Conservation (phyloP, 805 yeast genomes). For the Pichia exigua region DNA sequence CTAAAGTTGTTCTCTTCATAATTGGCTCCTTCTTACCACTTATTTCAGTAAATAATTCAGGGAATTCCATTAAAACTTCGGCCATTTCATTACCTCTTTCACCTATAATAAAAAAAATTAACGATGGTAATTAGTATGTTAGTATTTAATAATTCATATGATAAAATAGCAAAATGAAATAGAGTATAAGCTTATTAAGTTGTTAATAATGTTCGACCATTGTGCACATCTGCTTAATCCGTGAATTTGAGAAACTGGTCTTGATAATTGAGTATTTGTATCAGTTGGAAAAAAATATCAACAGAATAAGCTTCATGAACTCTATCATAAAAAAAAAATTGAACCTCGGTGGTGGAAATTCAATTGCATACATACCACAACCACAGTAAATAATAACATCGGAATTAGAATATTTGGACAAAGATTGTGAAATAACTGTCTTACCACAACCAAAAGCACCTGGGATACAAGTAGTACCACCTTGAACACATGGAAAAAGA, state of each 20-base stretch:
- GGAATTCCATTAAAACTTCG: constrained; percentile 99
- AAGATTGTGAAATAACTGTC: constrained; percentile 36
- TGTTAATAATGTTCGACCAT: background rate
- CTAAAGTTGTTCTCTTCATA: constrained; percentile 98
- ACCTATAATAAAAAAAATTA: constrained; percentile 37
- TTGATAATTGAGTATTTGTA: background rate
- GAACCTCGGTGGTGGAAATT: constrained; percentile 30
- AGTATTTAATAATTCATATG: constrained; percentile 35
- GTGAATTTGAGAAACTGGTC: too few relatives aligned
- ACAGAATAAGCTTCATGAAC: background rate
- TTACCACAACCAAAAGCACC: constrained; percentile 99
- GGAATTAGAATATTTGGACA: constrained; percentile 95
- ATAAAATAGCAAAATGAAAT: constrained; percentile 37
- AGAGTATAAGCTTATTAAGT: background rate
- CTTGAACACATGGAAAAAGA: constrained; percentile 98
- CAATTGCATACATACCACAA: constrained; percentile 24
- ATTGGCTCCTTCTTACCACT: constrained; percentile 95
- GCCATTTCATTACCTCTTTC: constrained; percentile 99
- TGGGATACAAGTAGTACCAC: constrained; percentile 99
- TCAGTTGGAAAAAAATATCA: background rate
- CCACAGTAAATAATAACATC: constrained; percentile 96
- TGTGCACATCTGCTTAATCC: background rate
- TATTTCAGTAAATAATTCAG: constrained; percentile 87
- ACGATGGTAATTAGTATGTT: constrained; percentile 34
- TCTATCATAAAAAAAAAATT: background rate